Percentiles rank a stretch among this genome's conserved stretches.
These are phyloP conservation scores for Lodderomyces pseudojiufengensis DNA, from an alignment of 1,139 yeast species.

Conservation along the genomic window DNA sequence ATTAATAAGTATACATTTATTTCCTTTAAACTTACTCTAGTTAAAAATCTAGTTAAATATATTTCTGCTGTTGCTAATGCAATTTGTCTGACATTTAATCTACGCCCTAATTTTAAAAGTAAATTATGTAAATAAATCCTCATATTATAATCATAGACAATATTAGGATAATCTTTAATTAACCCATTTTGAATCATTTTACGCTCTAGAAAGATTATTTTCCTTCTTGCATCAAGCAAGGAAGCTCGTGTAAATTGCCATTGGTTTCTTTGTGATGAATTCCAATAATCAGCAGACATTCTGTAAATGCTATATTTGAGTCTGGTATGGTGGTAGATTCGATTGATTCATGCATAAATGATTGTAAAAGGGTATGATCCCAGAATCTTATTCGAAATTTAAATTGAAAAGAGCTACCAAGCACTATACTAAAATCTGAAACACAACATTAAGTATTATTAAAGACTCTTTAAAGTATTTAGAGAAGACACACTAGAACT, in stretches of 20 bases:
- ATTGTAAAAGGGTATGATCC: too few species aligned
- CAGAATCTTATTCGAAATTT: too few species aligned
- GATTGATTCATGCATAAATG: too few species aligned
- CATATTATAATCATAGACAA: conserved; percentile 58
- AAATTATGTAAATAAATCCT: conserved; percentile 67
- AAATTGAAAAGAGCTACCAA: too few species aligned
- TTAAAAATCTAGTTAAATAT: conserved; percentile 69
- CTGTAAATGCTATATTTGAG: neutral
- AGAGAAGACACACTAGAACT: too few species aligned
- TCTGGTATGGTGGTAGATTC: too few species aligned
- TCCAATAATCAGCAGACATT: conserved; percentile 51
- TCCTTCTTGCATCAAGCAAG: conserved; percentile 38
- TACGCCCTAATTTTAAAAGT: conserved; percentile 71
- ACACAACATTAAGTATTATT: too few species aligned
- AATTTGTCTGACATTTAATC: conserved; percentile 73
- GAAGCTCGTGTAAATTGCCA: conserved; percentile 43
- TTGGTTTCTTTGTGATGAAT: conserved; percentile 39
- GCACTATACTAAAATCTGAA: too few species aligned
- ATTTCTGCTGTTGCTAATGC: conserved; percentile 89
- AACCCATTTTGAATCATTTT: conserved; percentile 48
- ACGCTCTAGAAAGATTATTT: conserved; percentile 37
- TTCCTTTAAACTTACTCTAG: conserved; percentile 72
- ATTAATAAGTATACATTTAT: conserved; percentile 76
- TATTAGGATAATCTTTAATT: conserved; percentile 39
- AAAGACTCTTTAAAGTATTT: too few species aligned